Evolutionary conservation across 148 eudicot species (phyloP).

Genomic region (Vaccinium vitisidaea): DNA sequence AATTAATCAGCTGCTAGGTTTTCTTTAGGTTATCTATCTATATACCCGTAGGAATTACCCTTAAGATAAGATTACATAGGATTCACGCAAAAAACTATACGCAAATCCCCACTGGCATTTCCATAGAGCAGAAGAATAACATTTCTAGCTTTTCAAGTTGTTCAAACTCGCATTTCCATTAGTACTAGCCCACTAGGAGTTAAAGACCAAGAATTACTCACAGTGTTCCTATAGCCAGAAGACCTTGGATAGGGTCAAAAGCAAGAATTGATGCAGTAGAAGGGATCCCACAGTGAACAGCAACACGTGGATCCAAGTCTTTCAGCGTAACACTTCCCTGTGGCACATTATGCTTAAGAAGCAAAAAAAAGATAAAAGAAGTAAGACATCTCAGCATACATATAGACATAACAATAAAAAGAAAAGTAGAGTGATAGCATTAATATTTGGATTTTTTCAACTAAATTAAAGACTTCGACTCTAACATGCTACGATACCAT

Average conservation of each 20-base stretch:
- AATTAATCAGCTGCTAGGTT: neutral
- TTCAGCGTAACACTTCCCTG: conserved; percentile 26
- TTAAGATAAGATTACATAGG: neutral
- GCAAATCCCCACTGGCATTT: neutral
- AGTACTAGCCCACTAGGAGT: neutral
- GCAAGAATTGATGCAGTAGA: conserved; percentile 86
- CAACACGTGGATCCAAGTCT: conserved; percentile 56
- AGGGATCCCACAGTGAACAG: conserved; percentile 89
- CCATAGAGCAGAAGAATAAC: neutral
- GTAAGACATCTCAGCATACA: neutral
- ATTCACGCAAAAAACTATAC: neutral
- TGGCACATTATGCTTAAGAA: conserved; percentile 25
- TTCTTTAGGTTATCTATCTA: neutral
- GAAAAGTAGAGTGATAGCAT: neutral
- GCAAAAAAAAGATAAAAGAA: neutral
- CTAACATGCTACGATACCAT: neutral
- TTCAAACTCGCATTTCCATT: neutral
- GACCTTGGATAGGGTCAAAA: conserved; percentile 81
- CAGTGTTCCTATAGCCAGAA: conserved; percentile 87
- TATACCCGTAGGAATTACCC: neutral
- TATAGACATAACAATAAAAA: neutral
- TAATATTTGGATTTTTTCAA: neutral
- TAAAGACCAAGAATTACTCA: conserved; percentile 40
- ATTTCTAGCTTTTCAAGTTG: neutral
- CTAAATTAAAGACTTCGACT: neutral